phyloP scores from a whole-genome alignment of 768 basidiomycete species.

The Russula earlei region DNA sequence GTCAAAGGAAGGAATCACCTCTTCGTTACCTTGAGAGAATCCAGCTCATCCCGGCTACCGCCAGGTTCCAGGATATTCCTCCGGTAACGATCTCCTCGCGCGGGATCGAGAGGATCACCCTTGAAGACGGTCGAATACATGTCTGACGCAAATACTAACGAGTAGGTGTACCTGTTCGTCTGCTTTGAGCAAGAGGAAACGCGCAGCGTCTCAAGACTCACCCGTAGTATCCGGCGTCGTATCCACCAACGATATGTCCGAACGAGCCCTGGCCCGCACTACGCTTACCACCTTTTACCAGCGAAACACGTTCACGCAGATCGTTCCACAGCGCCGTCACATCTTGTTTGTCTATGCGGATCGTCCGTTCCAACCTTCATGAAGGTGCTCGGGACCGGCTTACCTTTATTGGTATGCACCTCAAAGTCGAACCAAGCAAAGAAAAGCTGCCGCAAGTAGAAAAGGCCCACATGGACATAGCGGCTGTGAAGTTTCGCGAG shows the following conservation, averaged over 20 bases:
- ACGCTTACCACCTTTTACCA: constrained; percentile 51
- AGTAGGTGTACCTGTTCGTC: constrained; percentile 46
- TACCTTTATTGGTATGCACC: constrained; percentile 63
- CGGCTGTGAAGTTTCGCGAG: constrained; percentile 21
- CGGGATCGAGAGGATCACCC: constrained; percentile 61
- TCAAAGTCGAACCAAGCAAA: constrained; percentile 73
- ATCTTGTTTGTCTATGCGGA: constrained; percentile 44
- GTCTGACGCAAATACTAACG: constrained; percentile 51
- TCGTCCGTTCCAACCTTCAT: neutral
- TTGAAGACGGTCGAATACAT: constrained; percentile 74
- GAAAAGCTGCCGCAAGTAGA: constrained; percentile 77
- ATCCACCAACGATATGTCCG: constrained; percentile 69
- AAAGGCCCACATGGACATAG: constrained; percentile 76
- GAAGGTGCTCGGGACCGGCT: neutral
- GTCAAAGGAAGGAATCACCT: no score
- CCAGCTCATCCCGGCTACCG: constrained; percentile 70
- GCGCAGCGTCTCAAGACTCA: constrained; percentile 25
- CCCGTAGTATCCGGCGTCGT: constrained; percentile 65
- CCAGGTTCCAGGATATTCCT: constrained; percentile 67
- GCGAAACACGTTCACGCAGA: constrained; percentile 57
- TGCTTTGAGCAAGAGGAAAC: neutral
- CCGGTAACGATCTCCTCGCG: constrained; percentile 58
- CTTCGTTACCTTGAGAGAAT: constrained; percentile 55
- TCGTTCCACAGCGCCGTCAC: constrained; percentile 76
- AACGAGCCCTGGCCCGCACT: constrained; percentile 68